Conservation (phyloP, 139 green algal species). For the Raphidocelis subcapitata region DNA sequence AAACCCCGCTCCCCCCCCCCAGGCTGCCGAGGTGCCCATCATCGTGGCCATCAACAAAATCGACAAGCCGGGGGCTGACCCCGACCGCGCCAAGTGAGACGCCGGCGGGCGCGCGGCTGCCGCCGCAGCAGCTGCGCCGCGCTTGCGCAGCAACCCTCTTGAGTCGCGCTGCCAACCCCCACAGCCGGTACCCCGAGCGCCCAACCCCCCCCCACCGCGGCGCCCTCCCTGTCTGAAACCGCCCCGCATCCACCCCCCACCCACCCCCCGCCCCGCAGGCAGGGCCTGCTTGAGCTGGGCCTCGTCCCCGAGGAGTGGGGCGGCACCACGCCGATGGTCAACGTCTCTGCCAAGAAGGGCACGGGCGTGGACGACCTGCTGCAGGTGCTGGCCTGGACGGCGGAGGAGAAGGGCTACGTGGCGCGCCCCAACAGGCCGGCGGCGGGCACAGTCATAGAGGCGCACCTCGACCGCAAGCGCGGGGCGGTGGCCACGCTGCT, state of each 20-base stretch:
- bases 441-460: conserved; percentile 93
- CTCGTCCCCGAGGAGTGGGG: conserved; percentile 98
- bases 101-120: too few species aligned
- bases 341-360: conserved; percentile 87
- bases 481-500: conserved; percentile 89
- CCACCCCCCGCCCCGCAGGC: conserved; percentile 4
- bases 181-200: too few species aligned
- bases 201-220: too few species aligned
- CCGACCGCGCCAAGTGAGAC: conserved; percentile 87
- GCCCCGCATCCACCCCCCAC: too few species aligned
- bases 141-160: too few species aligned
- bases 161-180: not conserved
- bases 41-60: conserved; percentile 75
- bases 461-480: conserved; percentile 80
- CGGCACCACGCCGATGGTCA: conserved; percentile 85
- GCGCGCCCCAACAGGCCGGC: conserved; percentile 74
- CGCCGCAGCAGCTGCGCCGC: too few species aligned
- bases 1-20: too few species aligned
- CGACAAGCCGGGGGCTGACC: conserved; percentile 92
- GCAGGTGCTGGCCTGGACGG: conserved; percentile 79
- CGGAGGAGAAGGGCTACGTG: conserved; percentile 84
- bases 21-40: conserved; percentile 93
- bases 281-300: conserved; percentile 82
- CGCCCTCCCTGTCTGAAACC: too few species aligned
- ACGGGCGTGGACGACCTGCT: conserved; percentile 78